Evolutionary conservation across 2,329 filamentous ascomycete genomes (phyloP).

Genomic region (Thermoascus crustaceus): DNA sequence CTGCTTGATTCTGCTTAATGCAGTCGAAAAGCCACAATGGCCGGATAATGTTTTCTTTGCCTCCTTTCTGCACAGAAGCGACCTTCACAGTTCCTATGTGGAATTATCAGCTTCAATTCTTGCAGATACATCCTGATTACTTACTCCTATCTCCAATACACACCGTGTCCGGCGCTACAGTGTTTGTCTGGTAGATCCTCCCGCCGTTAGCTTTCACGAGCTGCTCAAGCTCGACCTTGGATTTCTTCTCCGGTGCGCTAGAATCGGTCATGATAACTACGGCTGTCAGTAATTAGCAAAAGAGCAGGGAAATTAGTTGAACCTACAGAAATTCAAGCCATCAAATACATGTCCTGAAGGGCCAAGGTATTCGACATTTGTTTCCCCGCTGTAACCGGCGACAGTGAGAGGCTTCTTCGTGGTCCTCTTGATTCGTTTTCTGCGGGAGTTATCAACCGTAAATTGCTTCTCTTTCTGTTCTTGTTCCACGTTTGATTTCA

Average conservation of each 20-base stretch:
- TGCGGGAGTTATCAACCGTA: constrained; percentile 59
- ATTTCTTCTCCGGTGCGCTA: constrained; percentile 59
- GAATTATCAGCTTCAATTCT: constrained; percentile 5
- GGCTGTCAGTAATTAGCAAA: constrained; percentile 6
- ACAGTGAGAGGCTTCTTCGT: constrained; percentile 63
- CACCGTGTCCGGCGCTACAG: constrained; percentile 54
- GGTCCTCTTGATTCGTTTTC: constrained; percentile 52
- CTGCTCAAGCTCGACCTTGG: constrained; percentile 69
- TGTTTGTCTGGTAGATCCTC: constrained; percentile 64
- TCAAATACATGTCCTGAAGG: constrained; percentile 61
- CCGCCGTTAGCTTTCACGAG: constrained; percentile 80
- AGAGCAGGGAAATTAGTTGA: not conserved
- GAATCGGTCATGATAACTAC: constrained; percentile 66
- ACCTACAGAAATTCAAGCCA: constrained; percentile 63
- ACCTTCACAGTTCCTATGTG: constrained; percentile 59
- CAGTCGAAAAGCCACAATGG: constrained; percentile 81
- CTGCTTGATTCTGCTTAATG: constrained; percentile 51
- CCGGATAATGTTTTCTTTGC: constrained; percentile 62
- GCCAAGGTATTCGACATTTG: constrained; percentile 47
- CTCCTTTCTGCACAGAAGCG: constrained; percentile 68
- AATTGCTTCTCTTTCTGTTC: constrained; percentile 66
- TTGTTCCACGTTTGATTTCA: constrained; percentile 62
- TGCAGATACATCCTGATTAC: no score
- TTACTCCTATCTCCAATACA: constrained; percentile 69
- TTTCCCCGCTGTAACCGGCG: constrained; percentile 55